A percentile compares a stretch with the other conserved stretches of the same genome.
Evolutionary conservation across 108 stramenopile genomes (phyloP).

Genomic region (Pinguiococcus pyrenoidosus): DNA sequence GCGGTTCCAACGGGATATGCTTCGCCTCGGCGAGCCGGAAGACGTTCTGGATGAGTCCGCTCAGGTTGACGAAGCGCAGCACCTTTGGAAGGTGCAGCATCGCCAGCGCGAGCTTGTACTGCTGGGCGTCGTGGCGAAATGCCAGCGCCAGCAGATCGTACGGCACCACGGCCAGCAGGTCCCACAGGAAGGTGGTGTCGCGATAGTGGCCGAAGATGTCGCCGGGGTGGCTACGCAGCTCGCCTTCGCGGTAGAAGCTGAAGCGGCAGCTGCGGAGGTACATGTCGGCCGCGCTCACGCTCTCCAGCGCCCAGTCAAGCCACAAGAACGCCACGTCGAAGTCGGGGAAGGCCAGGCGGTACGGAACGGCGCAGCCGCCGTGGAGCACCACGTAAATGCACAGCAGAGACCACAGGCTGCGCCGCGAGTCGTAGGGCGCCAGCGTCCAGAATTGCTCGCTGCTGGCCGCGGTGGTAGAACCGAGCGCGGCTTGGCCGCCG

Average conservation of each 20-base stretch:
- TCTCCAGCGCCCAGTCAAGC: constrained; percentile 36
- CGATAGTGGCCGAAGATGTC: constrained; percentile 25
- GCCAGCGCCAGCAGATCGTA: constrained; percentile 6
- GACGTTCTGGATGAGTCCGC: constrained; percentile 3
- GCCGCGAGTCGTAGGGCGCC: constrained; percentile 20
- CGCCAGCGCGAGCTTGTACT: constrained; percentile 6
- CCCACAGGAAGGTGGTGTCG: not conserved
- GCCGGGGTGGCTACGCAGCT: constrained; percentile 20
- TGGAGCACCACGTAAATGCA: constrained; percentile 25
- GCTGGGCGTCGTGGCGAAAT: not conserved
- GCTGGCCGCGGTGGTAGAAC: constrained; percentile 1
- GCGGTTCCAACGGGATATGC: constrained; percentile 13
- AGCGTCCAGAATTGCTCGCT: too few relatives aligned
- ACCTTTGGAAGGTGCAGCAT: constrained; percentile 34
- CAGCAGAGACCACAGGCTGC: constrained; percentile 25
- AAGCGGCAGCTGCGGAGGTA: constrained; percentile 22
- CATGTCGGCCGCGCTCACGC: constrained; percentile 24
- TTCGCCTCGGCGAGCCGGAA: constrained; percentile 15
- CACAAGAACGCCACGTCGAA: not conserved
- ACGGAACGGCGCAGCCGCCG: constrained; percentile 34
- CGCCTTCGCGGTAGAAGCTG: constrained; percentile 30
- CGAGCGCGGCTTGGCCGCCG: constrained; percentile 5
- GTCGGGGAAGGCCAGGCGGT: constrained; percentile 23
- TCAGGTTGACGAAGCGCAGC: constrained; percentile 17
- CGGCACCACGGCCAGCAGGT: not conserved